These are phyloP conservation scores for Microthyrium microscopicum DNA, from an alignment of 2,329 filamentous ascomycete species.

Conservation along the genomic window DNA sequence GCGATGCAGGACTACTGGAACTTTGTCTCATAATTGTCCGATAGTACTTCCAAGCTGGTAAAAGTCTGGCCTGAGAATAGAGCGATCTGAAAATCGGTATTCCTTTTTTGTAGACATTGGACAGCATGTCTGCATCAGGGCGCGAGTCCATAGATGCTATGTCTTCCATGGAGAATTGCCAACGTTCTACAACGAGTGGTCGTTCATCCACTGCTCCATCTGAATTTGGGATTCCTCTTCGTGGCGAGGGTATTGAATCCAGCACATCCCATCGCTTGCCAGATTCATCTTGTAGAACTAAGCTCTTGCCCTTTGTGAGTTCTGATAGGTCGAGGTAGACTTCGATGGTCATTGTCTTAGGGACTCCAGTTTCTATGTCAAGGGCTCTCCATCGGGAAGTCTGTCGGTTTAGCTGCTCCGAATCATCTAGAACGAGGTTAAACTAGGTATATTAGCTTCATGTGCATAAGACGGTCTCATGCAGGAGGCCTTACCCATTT, in stretches of 20 bases:
- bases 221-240: too few relatives aligned
- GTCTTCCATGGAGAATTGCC: conserved; percentile 51
- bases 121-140: conserved; percentile 30
- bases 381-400: conserved; percentile 67
- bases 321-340: conserved; percentile 69
- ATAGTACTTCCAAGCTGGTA: conserved; percentile 77
- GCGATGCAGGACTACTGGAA: conserved; percentile 37
- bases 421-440: conserved; percentile 86
- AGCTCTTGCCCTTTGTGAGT: conserved; percentile 66
- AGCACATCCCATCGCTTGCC: conserved; percentile 87
- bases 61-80: conserved; percentile 62
- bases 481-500: conserved; percentile 57
- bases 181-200: conserved; percentile 73
- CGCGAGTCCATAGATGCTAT: conserved; percentile 1
- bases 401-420: conserved; percentile 70
- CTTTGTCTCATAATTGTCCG: conserved; percentile 57
- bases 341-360: conserved; percentile 76
- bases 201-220: conserved; percentile 14
- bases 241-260: conserved; percentile 48
- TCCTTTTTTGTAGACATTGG: conserved; percentile 91
- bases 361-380: conserved; percentile 59
- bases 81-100: conserved; percentile 88
- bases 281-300: conserved; percentile 75
- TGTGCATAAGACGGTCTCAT: neutral
- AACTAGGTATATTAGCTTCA: conserved; percentile 44